These are phyloP conservation scores for Aspergillus sp. DNA, from an alignment of 2,329 filamentous ascomycete species.

Conservation along the genomic window DNA sequence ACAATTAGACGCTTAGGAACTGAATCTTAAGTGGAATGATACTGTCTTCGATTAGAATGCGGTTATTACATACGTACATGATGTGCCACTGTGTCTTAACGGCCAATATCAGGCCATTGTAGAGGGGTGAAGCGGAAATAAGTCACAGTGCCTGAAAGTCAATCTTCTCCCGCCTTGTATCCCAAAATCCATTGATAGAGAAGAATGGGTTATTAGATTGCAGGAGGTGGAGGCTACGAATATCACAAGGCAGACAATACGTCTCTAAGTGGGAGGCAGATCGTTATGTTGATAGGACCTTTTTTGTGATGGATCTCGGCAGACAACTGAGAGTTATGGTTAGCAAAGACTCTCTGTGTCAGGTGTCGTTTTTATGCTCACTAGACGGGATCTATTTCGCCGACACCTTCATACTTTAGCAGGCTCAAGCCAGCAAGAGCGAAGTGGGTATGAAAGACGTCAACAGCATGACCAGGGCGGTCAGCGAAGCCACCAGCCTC, in stretches of 20 bases:
- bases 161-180: conserved; percentile 73
- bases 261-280: not conserved
- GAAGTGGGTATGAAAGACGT: conserved; percentile 95
- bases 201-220: conserved; percentile 72
- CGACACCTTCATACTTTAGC: conserved; percentile 74
- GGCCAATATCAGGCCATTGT: conserved; percentile 41
- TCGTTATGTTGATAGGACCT: conserved; percentile 54
- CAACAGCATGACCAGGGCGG: conserved; percentile 89
- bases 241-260: not conserved
- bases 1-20: not conserved
- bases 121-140: conserved; percentile 47
- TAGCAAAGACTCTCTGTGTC: not conserved
- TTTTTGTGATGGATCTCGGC: conserved; percentile 69
- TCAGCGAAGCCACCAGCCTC: conserved; percentile 86
- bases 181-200: conserved; percentile 60
- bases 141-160: conserved; percentile 41
- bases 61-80: not conserved
- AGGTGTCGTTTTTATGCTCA: conserved; percentile 46
- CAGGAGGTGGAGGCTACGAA: conserved; percentile 55
- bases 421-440: conserved; percentile 87
- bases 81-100: conserved; percentile 48
- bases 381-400: conserved; percentile 87
- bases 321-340: conserved; percentile 60
- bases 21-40: not conserved
- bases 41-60: not conserved